Evolutionary conservation across 73 alveolate genomes (phyloP).

Genomic region (Durusdinium trenchii): DNA sequence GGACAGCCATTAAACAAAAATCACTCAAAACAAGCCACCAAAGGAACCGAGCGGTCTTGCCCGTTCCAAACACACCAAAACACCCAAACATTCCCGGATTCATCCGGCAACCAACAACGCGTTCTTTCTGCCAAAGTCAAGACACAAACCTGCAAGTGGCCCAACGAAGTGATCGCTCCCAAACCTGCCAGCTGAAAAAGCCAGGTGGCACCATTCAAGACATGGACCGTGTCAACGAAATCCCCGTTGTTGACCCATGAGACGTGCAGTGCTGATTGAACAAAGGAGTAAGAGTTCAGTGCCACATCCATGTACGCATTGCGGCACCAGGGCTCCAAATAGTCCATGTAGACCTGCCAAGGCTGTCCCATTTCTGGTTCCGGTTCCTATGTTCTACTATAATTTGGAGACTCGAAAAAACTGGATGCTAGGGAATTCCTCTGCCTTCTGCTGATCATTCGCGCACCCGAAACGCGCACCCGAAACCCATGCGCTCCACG

Average conservation of each 20-base stretch:
- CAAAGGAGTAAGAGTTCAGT: constrained; percentile 4
- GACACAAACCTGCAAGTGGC: background rate
- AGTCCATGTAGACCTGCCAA: constrained; percentile 1
- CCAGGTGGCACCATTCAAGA: constrained; percentile 89
- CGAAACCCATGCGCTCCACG: too few species aligned
- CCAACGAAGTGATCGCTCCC: constrained; percentile 32
- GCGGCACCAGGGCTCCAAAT: constrained; percentile 56
- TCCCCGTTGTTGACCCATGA: constrained; percentile 10
- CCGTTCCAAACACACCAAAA: background rate
- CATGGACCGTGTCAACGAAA: constrained; percentile 45
- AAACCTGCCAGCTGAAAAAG: constrained; percentile 80
- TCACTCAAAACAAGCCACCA: background rate
- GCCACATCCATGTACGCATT: constrained; percentile 54
- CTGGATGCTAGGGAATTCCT: too few species aligned
- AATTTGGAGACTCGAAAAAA: too few species aligned
- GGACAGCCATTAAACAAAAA: background rate
- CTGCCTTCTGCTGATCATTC: too few species aligned
- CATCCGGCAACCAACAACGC: background rate
- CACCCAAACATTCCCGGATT: background rate
- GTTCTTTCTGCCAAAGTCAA: background rate
- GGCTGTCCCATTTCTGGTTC: too few species aligned
- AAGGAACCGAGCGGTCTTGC: background rate
- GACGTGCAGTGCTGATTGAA: background rate
- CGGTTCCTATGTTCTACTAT: too few species aligned
- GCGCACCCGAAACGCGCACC: too few species aligned